Percentiles rank a stretch among this genome's conserved stretches.
Conservation (phyloP, 202 grass and related monocot species). For the Zoysia matrella region DNA sequence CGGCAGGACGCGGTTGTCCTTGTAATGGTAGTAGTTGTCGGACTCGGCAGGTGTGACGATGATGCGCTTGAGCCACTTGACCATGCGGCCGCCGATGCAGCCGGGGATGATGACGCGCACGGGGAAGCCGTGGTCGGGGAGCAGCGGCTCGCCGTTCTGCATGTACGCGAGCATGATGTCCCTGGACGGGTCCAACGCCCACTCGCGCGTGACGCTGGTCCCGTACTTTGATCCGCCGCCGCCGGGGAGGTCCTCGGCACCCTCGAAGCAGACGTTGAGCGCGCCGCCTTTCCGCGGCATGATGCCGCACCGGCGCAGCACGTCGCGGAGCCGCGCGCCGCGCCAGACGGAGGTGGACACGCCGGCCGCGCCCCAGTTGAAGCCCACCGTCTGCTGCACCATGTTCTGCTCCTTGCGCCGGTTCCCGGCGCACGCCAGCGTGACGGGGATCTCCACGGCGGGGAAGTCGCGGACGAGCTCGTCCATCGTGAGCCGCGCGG, state of each 20-base stretch:
- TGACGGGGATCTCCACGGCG: conserved; percentile 62
- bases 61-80: conserved; percentile 85
- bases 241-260: conserved; percentile 82
- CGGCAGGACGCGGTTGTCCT: conserved; percentile 82
- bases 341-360: conserved; percentile 83
- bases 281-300: conserved; percentile 48
- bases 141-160: conserved; percentile 81
- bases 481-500: conserved; percentile 63
- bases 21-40: conserved; percentile 81
- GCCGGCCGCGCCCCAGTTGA: conserved; percentile 83
- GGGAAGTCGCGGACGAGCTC: conserved; percentile 57
- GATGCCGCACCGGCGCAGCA: conserved; percentile 73
- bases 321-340: conserved; percentile 67
- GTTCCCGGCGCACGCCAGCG: conserved; percentile 77
- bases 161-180: conserved; percentile 90
- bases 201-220: conserved; percentile 71
- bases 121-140: conserved; percentile 83
- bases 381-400: conserved; percentile 74
- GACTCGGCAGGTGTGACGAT: conserved; percentile 73
- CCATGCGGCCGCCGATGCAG: conserved; percentile 87
- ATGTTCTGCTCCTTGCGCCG: conserved; percentile 96
- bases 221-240: conserved; percentile 80
- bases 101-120: conserved; percentile 76
- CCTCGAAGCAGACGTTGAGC: conserved; percentile 80
- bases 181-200: conserved; percentile 64